phyloP scores from a whole-genome alignment of 768 basidiomycete genomes.

The Rhodotorula taiwanensis region DNA sequence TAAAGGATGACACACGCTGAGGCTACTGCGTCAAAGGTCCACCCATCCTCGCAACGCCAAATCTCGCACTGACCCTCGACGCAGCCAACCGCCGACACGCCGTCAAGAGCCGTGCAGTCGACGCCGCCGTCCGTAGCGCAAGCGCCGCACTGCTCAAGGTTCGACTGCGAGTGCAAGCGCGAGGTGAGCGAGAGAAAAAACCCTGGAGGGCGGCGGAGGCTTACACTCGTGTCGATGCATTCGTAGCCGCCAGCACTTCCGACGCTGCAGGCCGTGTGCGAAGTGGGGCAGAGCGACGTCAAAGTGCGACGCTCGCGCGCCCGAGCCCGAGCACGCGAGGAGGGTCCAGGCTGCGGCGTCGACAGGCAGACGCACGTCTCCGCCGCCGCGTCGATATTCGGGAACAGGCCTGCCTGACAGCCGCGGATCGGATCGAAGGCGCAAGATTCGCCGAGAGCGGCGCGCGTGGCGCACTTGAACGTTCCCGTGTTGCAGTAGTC shows the following conservation, averaged over 20 bases:
- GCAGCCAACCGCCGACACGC: constrained; percentile 2
- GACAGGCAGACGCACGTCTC: too few relatives aligned
- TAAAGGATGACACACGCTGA: not conserved
- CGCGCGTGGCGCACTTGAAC: too few relatives aligned
- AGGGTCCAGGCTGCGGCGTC: not conserved
- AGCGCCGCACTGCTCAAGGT: constrained; percentile 17
- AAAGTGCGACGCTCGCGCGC: constrained; percentile 20
- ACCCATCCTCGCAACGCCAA: constrained; percentile 10
- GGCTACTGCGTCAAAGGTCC: not conserved
- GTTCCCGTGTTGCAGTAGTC: too few relatives aligned
- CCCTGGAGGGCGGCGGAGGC: not conserved
- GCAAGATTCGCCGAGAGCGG: too few relatives aligned
- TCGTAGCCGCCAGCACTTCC: constrained; percentile 3
- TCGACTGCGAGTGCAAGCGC: not conserved
- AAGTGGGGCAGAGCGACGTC: constrained; percentile 2
- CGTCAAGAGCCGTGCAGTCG: constrained; percentile 1
- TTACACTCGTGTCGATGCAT: constrained; percentile 16
- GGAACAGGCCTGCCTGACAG: too few relatives aligned
- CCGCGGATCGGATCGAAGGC: too few relatives aligned
- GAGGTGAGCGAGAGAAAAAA: not conserved
- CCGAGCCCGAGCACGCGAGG: not conserved
- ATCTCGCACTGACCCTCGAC: constrained; percentile 6
- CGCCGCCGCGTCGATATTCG: too few relatives aligned
- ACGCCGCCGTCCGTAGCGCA: constrained; percentile 4
- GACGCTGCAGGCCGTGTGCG: constrained; percentile 15